phyloP scores from a whole-genome alignment of 2,329 filamentous ascomycete genomes.

The Botrytis hyacinthi region DNA sequence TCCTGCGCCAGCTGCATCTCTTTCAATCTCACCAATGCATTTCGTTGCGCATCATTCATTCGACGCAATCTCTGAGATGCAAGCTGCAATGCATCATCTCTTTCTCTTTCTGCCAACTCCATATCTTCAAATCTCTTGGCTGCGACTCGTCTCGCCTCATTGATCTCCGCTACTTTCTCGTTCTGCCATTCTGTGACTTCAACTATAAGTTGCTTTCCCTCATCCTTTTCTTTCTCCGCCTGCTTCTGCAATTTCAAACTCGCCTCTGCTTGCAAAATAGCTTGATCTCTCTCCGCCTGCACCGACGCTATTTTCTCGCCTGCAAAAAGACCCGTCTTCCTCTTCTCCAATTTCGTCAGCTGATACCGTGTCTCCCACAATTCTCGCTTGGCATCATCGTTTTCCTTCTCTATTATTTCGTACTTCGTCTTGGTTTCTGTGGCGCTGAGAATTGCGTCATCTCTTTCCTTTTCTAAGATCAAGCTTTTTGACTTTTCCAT shows the following conservation, averaged over 20 bases:
- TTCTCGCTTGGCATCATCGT: not conserved
- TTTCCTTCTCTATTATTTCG: not conserved
- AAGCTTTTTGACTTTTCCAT: slow-evolving; percentile 1
- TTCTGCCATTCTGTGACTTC: no score
- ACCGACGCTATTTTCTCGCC: not conserved
- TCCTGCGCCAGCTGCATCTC: not conserved
- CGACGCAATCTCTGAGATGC: not conserved
- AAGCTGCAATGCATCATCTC: not conserved
- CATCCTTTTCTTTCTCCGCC: not conserved
- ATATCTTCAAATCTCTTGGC: not conserved
- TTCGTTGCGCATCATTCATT: not conserved
- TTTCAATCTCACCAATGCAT: not conserved
- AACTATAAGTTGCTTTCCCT: not conserved
- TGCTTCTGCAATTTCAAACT: not conserved
- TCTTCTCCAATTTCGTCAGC: not conserved
- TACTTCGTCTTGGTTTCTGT: not conserved
- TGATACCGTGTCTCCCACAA: not conserved
- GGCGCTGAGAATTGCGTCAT: not conserved
- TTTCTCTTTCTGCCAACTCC: not conserved
- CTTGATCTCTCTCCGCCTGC: not conserved
- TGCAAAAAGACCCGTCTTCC: not conserved
- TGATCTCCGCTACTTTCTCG: not conserved
- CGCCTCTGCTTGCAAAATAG: not conserved
- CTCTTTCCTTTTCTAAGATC: not conserved
- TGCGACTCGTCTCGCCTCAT: not conserved